These are phyloP conservation scores for Neoscytalidium dimidiatum DNA, from an alignment of 2,329 filamentous ascomycete species.

Conservation along the genomic window DNA sequence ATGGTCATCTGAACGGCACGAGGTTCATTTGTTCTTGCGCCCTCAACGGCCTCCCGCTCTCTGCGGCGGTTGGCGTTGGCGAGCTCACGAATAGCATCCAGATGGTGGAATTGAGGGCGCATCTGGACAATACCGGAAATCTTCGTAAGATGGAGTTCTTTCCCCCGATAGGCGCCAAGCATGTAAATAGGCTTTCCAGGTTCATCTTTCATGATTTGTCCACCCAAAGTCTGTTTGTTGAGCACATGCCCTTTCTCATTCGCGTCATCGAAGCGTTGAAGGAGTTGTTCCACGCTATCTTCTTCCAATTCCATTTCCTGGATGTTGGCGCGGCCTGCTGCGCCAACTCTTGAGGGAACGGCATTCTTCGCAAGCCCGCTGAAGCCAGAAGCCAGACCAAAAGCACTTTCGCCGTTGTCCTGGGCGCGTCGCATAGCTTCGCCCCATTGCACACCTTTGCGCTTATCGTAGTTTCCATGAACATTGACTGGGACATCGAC, in stretches of 20 bases:
- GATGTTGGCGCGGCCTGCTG: slow-evolving; percentile 22
- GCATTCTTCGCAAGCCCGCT: slow-evolving; percentile 13
- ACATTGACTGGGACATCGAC: slow-evolving; percentile 79
- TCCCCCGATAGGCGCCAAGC: slow-evolving; percentile 84
- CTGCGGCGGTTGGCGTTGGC: slow-evolving; percentile 53
- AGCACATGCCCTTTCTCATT: slow-evolving; percentile 71
- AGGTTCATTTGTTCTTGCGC: slow-evolving; percentile 54
- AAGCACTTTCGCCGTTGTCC: slow-evolving; percentile 46
- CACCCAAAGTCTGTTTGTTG: slow-evolving; percentile 80
- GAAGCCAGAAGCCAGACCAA: slow-evolving; percentile 50
- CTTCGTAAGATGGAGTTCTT: slow-evolving; percentile 83
- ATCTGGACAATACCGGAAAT: slow-evolving; percentile 83
- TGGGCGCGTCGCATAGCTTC: slow-evolving; percentile 64
- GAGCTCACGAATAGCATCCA: slow-evolving; percentile 80
- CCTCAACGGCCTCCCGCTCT: slow-evolving; percentile 49
- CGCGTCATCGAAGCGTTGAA: slow-evolving; percentile 58
- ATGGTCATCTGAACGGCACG: slow-evolving; percentile 85
- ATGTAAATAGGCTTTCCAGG: slow-evolving; percentile 78
- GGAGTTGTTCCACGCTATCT: slow-evolving; percentile 63
- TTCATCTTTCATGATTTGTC: slow-evolving; percentile 70
- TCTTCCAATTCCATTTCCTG: slow-evolving; percentile 55
- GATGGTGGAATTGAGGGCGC: slow-evolving; percentile 87
- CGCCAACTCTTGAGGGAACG: slow-evolving; percentile 24
- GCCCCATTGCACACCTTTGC: slow-evolving; percentile 81
- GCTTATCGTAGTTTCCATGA: slow-evolving; percentile 78